Conservation (phyloP, 2,329 filamentous ascomycete species). For the Didymella exigua region DNA sequence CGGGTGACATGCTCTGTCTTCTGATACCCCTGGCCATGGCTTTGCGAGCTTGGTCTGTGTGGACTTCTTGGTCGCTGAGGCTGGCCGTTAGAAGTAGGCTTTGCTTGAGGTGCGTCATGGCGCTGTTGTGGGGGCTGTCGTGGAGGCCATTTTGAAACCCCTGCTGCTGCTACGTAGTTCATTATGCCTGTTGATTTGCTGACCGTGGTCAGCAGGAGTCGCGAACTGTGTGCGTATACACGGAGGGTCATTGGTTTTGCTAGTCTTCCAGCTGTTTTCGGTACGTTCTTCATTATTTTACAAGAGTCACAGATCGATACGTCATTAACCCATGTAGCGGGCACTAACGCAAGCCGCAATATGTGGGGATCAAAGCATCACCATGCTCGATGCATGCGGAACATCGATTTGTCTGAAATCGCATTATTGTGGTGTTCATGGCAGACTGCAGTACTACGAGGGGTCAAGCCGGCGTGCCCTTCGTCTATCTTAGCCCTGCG, state of each 20-base stretch:
- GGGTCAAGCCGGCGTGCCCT: not conserved
- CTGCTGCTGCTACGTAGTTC: slow-evolving; percentile 30
- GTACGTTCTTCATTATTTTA: slow-evolving; percentile 4
- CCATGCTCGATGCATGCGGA: not conserved
- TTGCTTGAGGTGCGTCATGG: slow-evolving; percentile 1
- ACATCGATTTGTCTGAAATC: not conserved
- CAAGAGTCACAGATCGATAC: slow-evolving; percentile 21
- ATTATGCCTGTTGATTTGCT: slow-evolving; percentile 17
- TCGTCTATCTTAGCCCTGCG: not conserved
- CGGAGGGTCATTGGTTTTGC: slow-evolving; percentile 7
- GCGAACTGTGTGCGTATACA: not conserved
- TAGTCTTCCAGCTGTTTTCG: not conserved
- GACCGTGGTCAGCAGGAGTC: not conserved
- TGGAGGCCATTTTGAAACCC: slow-evolving; percentile 10
- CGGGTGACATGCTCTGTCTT: slow-evolving; percentile 4
- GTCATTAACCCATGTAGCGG: slow-evolving; percentile 22
- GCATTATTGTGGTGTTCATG: not conserved
- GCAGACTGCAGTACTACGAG: not conserved
- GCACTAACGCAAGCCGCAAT: slow-evolving; percentile 21
- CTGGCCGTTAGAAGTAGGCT: not conserved
- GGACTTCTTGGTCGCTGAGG: not conserved
- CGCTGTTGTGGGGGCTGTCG: not conserved
- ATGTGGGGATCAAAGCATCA: slow-evolving; percentile 20
- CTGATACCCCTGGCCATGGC: slow-evolving; percentile 14
- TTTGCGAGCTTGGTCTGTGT: slow-evolving; percentile 13